A percentile compares a stretch with the other conserved stretches of the same genome.
Conservation (phyloP, 1,139 yeast genomes). For the Debaryomycetaceae sp. region DNA sequence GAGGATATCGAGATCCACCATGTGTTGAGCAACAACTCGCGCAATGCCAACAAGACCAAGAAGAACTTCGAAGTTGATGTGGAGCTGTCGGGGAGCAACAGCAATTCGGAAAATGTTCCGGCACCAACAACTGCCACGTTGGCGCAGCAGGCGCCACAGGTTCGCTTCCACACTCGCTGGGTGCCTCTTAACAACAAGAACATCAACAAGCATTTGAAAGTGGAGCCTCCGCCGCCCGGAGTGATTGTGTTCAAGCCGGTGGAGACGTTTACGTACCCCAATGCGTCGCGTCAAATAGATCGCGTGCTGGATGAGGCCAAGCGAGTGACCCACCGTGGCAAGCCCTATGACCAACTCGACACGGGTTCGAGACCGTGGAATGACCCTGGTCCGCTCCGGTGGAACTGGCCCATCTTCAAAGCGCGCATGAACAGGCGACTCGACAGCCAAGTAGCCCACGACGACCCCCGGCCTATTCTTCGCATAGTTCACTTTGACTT, state of each 20-base stretch:
- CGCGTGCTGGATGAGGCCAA: constrained; percentile 65
- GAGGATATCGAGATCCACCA: constrained; percentile 42
- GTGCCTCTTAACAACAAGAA: constrained; percentile 63
- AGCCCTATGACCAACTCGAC: constrained; percentile 34
- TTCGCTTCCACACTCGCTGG: constrained; percentile 67
- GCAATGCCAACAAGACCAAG: constrained; percentile 16
- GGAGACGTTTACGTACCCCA: constrained; percentile 79
- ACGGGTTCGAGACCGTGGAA: constrained; percentile 87
- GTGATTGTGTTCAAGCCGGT: constrained; percentile 80
- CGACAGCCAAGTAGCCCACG: too few relatives aligned
- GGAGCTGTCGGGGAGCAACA: constrained; percentile 14
- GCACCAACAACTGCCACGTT: constrained; percentile 19
- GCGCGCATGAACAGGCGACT: too few relatives aligned
- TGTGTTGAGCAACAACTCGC: constrained; percentile 28
- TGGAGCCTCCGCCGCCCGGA: constrained; percentile 85
- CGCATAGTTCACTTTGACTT: constrained; percentile 77
- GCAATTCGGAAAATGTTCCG: constrained; percentile 11
- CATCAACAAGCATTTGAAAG: constrained; percentile 54
- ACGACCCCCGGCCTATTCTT: constrained; percentile 61
- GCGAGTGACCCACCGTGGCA: constrained; percentile 58
- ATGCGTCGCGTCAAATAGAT: constrained; percentile 72
- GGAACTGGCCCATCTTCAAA: constrained; percentile 32
- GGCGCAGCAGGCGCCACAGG: constrained; percentile 23
- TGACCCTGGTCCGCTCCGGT: constrained; percentile 68
- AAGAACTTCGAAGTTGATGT: neutral